A percentile compares a stretch with the other conserved stretches of the same genome.
Conservation (phyloP, 1,139 yeast genomes). For the Blastobotrys petasosporus region DNA sequence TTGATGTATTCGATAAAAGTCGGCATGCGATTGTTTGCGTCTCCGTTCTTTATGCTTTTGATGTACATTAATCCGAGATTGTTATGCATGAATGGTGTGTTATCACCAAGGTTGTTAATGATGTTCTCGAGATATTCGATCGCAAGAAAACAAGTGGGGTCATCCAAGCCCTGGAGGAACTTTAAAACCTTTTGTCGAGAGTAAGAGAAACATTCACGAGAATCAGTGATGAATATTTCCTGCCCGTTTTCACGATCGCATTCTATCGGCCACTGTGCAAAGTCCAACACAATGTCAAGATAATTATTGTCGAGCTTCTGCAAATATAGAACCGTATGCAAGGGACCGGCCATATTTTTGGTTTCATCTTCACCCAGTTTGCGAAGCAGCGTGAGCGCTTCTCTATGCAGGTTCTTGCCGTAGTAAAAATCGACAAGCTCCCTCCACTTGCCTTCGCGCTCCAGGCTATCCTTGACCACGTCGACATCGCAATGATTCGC, state of each 20-base stretch:
- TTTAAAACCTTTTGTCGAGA: slow-evolving; percentile 51
- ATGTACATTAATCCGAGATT: slow-evolving; percentile 55
- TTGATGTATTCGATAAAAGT: slow-evolving; percentile 28
- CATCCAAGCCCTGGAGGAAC: slow-evolving; percentile 31
- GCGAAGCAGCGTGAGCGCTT: slow-evolving; percentile 58
- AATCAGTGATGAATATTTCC: slow-evolving; percentile 61
- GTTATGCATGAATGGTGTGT: slow-evolving; percentile 46
- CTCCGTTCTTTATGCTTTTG: slow-evolving; percentile 28
- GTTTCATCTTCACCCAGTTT: slow-evolving; percentile 20
- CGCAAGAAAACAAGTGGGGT: slow-evolving; percentile 35
- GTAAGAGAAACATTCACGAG: slow-evolving; percentile 49
- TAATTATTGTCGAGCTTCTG: slow-evolving; percentile 51
- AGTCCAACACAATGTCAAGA: slow-evolving; percentile 53
- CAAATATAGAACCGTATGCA: slow-evolving; percentile 56
- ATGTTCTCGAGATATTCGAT: slow-evolving; percentile 59
- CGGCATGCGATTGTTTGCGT: slow-evolving; percentile 18
- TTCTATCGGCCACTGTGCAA: slow-evolving; percentile 50
- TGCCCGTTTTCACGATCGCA: slow-evolving; percentile 40
- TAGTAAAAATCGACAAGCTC: slow-evolving; percentile 79
- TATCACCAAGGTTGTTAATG: slow-evolving; percentile 40
- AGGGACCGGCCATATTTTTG: slow-evolving; percentile 35
- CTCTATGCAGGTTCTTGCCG: slow-evolving; percentile 54
- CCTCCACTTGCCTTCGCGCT: slow-evolving; percentile 46
- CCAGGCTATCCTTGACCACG: slow-evolving; percentile 53
- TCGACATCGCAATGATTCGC: slow-evolving; percentile 66